phyloP scores from a whole-genome alignment of 2,329 filamentous ascomycete genomes.

The Aspergillus spinulosporus region DNA sequence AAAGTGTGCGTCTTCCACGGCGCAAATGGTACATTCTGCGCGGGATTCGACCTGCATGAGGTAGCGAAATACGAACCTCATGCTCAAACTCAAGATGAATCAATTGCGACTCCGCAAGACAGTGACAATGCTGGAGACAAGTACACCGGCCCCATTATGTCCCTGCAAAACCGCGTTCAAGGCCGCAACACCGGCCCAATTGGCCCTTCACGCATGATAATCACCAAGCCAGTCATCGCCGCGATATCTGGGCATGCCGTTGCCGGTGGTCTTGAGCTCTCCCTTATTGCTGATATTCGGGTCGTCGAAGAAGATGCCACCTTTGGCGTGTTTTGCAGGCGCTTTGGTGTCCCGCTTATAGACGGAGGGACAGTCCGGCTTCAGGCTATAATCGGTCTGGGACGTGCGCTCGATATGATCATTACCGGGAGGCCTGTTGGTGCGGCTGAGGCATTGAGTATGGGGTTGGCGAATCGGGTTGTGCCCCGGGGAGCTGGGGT shows the following conservation, averaged over 20 bases:
- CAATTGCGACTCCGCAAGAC: not conserved
- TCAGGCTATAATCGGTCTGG: conserved; percentile 54
- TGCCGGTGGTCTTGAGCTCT: conserved; percentile 56
- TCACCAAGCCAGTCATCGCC: conserved; percentile 55
- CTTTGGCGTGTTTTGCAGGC: conserved; percentile 58
- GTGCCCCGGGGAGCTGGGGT: conserved; percentile 53
- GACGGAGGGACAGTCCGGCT: conserved; percentile 57
- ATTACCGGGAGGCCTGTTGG: conserved; percentile 54
- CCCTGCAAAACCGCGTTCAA: conserved; percentile 31
- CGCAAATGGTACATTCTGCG: conserved; percentile 53
- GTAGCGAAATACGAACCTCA: conserved; percentile 30
- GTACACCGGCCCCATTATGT: not conserved
- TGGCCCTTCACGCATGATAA: conserved; percentile 24
- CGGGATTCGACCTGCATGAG: conserved; percentile 55
- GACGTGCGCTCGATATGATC: conserved; percentile 58
- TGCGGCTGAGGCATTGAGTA: conserved; percentile 52
- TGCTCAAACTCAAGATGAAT: not conserved
- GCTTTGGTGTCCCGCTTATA: conserved; percentile 55
- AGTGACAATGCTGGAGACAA: not conserved
- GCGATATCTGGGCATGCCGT: conserved; percentile 57
- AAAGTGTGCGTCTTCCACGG: conserved; percentile 57
- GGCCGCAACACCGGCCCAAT: conserved; percentile 51
- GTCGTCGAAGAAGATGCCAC: conserved; percentile 55
- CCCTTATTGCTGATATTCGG: conserved; percentile 55
- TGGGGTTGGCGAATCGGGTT: conserved; percentile 57